A percentile compares a stretch with the other conserved stretches of the same genome.
Evolutionary conservation across 768 basidiomycete species (phyloP).

Genomic region (Dioszegia aurantiaca): DNA sequence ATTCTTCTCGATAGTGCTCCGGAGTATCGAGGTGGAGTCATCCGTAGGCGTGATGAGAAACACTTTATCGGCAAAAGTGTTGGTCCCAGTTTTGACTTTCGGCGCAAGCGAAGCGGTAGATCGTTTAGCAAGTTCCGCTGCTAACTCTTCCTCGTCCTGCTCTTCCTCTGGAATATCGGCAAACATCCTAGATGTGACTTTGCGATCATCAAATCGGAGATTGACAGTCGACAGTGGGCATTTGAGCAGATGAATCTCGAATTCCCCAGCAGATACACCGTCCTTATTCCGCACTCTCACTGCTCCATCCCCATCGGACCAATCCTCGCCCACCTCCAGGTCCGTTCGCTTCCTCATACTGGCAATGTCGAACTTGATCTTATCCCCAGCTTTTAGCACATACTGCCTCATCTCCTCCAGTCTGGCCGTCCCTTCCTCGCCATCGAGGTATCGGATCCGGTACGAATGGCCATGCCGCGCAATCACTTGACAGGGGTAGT

Average conservation of each 20-base stretch:
- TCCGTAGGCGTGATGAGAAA: constrained; percentile 14
- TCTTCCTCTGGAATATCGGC: not conserved
- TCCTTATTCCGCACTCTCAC: constrained; percentile 9
- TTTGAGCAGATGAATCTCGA: not conserved
- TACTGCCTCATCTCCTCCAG: constrained; percentile 18
- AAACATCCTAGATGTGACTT: not conserved
- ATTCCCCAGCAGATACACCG: constrained; percentile 1
- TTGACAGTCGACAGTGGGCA: not conserved
- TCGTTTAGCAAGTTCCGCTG: not conserved
- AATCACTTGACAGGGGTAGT: constrained; percentile 13
- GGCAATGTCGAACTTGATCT: constrained; percentile 10
- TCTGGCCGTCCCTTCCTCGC: constrained; percentile 9
- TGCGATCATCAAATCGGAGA: constrained; percentile 4
- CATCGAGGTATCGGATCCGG: constrained; percentile 23
- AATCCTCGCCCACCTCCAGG: constrained; percentile 10
- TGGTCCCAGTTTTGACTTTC: not conserved
- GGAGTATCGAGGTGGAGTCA: not conserved
- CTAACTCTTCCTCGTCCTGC: not conserved
- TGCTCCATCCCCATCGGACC: not conserved
- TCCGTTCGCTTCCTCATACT: constrained; percentile 9
- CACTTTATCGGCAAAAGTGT: constrained; percentile 3
- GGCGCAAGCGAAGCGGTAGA: not conserved
- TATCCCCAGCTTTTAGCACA: constrained; percentile 23
- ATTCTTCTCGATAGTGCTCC: constrained; percentile 1
- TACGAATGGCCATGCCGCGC: constrained; percentile 15